A percentile compares a stretch with the other conserved stretches of the same genome.
Conservation (phyloP, 2,329 filamentous ascomycete species). For the Colletotrichum tabaci region DNA sequence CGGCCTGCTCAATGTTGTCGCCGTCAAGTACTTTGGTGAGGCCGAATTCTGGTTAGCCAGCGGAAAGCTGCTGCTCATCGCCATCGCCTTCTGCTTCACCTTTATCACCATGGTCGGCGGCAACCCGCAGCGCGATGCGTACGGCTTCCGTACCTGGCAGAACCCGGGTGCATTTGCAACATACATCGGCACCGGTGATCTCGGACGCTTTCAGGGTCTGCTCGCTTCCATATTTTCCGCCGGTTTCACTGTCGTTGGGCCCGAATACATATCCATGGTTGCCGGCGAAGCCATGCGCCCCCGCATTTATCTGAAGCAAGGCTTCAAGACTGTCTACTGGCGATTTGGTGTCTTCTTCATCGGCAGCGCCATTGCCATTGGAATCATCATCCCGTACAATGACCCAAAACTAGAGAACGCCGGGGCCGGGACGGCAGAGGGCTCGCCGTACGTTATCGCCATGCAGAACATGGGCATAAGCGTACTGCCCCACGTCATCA, state of each 20-base stretch:
- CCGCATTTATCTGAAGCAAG: conserved; percentile 74
- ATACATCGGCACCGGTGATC: conserved; percentile 69
- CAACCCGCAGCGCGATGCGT: conserved; percentile 78
- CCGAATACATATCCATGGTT: conserved; percentile 78
- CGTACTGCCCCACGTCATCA: conserved; percentile 71
- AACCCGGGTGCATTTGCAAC: conserved; percentile 74
- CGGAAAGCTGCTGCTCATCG: conserved; percentile 77
- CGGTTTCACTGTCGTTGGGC: conserved; percentile 75
- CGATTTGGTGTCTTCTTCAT: conserved; percentile 81
- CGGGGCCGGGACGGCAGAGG: conserved; percentile 62
- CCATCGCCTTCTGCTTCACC: conserved; percentile 80
- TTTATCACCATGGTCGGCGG: conserved; percentile 85
- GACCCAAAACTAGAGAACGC: conserved; percentile 66
- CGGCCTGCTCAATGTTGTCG: conserved; percentile 51
- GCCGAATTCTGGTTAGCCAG: conserved; percentile 78
- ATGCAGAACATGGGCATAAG: conserved; percentile 69
- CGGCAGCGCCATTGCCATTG: conserved; percentile 76
- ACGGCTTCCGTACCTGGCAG: conserved; percentile 80
- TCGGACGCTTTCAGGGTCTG: conserved; percentile 81
- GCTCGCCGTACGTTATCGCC: conserved; percentile 75
- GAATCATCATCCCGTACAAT: conserved; percentile 77
- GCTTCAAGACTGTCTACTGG: conserved; percentile 82
- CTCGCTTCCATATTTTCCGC: conserved; percentile 77
- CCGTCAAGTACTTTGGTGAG: conserved; percentile 56
- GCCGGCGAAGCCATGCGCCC: conserved; percentile 79